These are phyloP conservation scores for Cucurbita ficifolia DNA, from an alignment of 306 rosid genomes.

Conservation along the genomic window DNA sequence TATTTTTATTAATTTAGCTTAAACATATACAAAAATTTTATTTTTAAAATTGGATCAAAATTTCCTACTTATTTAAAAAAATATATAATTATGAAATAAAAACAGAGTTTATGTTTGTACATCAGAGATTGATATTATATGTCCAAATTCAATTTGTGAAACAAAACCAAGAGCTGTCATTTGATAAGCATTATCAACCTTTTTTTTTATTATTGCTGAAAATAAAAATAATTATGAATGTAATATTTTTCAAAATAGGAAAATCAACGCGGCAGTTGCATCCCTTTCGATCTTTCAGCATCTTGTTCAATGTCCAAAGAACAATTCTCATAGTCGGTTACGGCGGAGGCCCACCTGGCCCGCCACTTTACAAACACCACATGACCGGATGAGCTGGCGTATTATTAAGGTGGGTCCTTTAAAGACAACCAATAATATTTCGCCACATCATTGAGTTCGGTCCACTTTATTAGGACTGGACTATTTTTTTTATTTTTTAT, in stretches of 20 bases:
- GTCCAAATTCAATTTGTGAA: neutral
- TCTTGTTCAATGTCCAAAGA: neutral
- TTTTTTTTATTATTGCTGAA: neutral
- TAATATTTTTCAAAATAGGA: neutral
- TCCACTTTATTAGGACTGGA: too few species aligned
- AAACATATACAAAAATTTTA: neutral
- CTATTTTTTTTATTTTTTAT: too few species aligned
- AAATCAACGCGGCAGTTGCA: neutral
- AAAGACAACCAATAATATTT: neutral
- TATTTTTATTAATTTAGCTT: too few species aligned
- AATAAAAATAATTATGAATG: neutral
- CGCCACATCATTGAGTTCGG: neutral
- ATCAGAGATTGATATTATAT: too few species aligned
- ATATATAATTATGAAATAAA: too few species aligned
- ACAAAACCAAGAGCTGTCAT: neutral
- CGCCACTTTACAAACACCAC: neutral
- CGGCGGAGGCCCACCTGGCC: neutral
- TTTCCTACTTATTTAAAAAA: neutral
- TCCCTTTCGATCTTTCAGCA: neutral
- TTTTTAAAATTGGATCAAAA: neutral
- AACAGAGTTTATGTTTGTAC: too few species aligned
- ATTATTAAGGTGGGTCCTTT: neutral
- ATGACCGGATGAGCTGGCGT: constrained; percentile 1
- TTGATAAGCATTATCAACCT: neutral
- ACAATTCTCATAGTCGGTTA: neutral